Evolutionary conservation across 768 basidiomycete genomes (phyloP).

Genomic region (Cytidiella melzeri): DNA sequence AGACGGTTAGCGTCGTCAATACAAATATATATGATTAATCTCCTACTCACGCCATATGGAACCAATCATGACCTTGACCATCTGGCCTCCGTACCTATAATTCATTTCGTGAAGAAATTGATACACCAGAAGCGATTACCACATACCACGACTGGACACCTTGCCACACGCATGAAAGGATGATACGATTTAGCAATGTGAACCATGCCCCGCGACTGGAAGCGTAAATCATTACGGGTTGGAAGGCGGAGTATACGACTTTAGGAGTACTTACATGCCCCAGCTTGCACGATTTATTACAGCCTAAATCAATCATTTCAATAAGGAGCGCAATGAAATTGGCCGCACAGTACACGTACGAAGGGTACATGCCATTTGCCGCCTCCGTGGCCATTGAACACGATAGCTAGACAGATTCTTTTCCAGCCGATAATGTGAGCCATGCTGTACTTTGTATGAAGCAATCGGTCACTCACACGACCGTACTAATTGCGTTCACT

Average conservation of each 20-base stretch:
- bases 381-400: constrained; percentile 25
- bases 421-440: not conserved
- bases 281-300: constrained; percentile 24
- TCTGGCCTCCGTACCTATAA: constrained; percentile 21
- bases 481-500: constrained; percentile 12
- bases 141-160: constrained; percentile 27
- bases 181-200: constrained; percentile 23
- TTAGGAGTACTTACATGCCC: constrained; percentile 20
- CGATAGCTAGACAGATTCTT: constrained; percentile 24
- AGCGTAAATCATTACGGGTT: not conserved
- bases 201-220: constrained; percentile 28
- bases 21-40: not conserved
- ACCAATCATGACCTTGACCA: constrained; percentile 29
- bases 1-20: not conserved
- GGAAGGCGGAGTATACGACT: not conserved
- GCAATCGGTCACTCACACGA: constrained; percentile 5
- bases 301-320: constrained; percentile 12
- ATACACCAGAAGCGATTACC: not conserved
- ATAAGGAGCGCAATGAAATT: not conserved
- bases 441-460: not conserved
- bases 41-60: constrained; percentile 25
- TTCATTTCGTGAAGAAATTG: not conserved
- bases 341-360: constrained; percentile 14
- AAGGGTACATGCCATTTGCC: constrained; percentile 31
- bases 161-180: constrained; percentile 29